These are phyloP conservation scores for Draba incana DNA, from an alignment of 345 rosid genomes.

Conservation along the genomic window DNA sequence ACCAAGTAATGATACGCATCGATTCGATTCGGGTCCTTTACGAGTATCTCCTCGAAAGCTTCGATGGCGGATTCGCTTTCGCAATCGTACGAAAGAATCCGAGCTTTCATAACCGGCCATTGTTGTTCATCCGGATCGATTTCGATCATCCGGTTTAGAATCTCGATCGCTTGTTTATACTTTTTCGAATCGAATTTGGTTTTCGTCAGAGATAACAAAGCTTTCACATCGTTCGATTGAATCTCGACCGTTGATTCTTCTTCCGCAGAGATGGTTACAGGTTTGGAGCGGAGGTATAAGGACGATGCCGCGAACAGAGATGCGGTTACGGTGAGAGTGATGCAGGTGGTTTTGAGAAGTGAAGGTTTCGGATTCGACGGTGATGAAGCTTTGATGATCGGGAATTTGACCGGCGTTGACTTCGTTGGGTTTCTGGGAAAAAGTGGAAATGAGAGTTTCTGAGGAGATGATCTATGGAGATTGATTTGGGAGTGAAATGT, in stretches of 20 bases:
- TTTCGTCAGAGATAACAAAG: constrained; percentile 59
- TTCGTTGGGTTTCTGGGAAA: constrained; percentile 19
- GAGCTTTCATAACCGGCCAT: constrained; percentile 68
- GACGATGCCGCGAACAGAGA: constrained; percentile 43
- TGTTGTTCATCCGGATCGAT: constrained; percentile 66
- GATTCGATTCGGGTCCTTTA: constrained; percentile 60
- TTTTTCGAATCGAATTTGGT: constrained; percentile 56
- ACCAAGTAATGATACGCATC: constrained; percentile 82
- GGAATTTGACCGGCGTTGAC: constrained; percentile 33
- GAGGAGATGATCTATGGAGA: constrained; percentile 41
- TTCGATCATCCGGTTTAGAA: constrained; percentile 61
- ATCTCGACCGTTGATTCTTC: constrained; percentile 51
- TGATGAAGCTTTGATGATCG: constrained; percentile 53
- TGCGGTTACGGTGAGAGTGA: constrained; percentile 58
- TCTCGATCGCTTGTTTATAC: constrained; percentile 51
- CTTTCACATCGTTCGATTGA: constrained; percentile 49
- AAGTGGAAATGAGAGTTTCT: constrained; percentile 24
- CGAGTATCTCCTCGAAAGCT: constrained; percentile 60
- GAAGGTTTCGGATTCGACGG: constrained; percentile 32
- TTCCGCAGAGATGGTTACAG: constrained; percentile 31
- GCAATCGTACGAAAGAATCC: constrained; percentile 54
- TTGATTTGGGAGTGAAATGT: constrained; percentile 48
- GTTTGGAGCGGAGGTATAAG: constrained; percentile 27
- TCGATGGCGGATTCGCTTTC: constrained; percentile 55
- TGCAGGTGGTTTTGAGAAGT: constrained; percentile 51